Conservation (phyloP, 2,329 filamentous ascomycete genomes). For the Keithomyces neogunnii region DNA sequence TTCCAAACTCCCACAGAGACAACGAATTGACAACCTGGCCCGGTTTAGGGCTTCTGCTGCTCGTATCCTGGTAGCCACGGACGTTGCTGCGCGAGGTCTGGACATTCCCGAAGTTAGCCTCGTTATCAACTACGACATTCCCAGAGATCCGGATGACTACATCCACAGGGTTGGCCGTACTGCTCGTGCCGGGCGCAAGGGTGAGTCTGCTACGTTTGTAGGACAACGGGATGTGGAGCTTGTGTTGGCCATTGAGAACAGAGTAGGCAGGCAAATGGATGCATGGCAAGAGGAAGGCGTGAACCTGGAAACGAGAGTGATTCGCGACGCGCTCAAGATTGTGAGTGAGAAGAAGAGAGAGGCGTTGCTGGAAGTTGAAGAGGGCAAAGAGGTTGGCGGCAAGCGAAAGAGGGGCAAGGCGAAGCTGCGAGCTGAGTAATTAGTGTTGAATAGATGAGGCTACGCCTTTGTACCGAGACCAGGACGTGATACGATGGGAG, state of each 20-base stretch:
- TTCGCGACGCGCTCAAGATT: slow-evolving; percentile 76
- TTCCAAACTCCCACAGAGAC: slow-evolving; percentile 74
- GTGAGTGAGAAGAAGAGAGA: slow-evolving; percentile 96
- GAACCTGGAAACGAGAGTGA: slow-evolving; percentile 83
- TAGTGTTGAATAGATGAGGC: neutral
- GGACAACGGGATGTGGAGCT: slow-evolving; percentile 89
- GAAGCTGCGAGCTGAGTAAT: slow-evolving; percentile 37
- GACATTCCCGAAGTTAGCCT: slow-evolving; percentile 89
- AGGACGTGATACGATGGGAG: too few species aligned
- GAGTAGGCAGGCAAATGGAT: slow-evolving; percentile 73
- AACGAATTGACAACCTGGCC: slow-evolving; percentile 79
- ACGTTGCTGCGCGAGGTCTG: slow-evolving; percentile 87
- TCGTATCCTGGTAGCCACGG: slow-evolving; percentile 85
- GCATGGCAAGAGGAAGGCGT: slow-evolving; percentile 86
- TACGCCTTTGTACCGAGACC: neutral
- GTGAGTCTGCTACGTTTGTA: slow-evolving; percentile 79
- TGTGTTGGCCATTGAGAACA: slow-evolving; percentile 78
- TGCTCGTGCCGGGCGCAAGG: slow-evolving; percentile 77
- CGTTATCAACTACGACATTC: slow-evolving; percentile 93
- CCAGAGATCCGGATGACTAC: slow-evolving; percentile 93
- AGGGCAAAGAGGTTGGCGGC: slow-evolving; percentile 85
- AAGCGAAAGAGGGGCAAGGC: slow-evolving; percentile 59
- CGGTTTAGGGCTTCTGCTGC: slow-evolving; percentile 87
- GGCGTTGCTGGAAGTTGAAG: slow-evolving; percentile 82
- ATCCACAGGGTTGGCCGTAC: slow-evolving; percentile 95